phyloP scores from a whole-genome alignment of 768 basidiomycete species.

The Thelephora aurantiotincta region DNA sequence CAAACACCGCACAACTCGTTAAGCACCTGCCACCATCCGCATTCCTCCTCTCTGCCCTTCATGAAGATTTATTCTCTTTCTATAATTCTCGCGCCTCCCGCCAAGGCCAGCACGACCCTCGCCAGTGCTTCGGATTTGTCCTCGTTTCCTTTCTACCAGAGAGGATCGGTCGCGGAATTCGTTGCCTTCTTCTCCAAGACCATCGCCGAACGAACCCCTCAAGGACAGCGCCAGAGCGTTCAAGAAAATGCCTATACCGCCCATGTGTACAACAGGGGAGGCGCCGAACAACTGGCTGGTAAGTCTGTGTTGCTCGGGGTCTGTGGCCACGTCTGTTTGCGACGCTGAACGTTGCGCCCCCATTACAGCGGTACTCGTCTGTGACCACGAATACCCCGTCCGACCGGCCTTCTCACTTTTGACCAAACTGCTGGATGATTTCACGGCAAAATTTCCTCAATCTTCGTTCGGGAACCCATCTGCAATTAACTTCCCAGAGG shows the following conservation, averaged over 20 bases:
- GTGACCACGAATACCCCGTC: constrained; percentile 93
- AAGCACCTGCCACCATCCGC: neutral
- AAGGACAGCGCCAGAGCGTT: constrained; percentile 85
- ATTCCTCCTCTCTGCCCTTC: constrained; percentile 7
- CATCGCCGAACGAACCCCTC: constrained; percentile 74
- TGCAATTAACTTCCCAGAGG: constrained; percentile 63
- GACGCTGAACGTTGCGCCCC: constrained; percentile 3
- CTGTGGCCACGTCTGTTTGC: neutral
- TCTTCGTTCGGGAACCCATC: constrained; percentile 50
- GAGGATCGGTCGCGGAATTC: constrained; percentile 79
- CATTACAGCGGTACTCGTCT: constrained; percentile 69
- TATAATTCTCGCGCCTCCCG: constrained; percentile 52
- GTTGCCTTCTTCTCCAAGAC: constrained; percentile 91
- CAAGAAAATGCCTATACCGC: constrained; percentile 90
- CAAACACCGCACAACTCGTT: neutral
- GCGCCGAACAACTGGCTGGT: constrained; percentile 80
- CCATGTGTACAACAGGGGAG: constrained; percentile 85
- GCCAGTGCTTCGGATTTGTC: constrained; percentile 66
- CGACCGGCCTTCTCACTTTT: constrained; percentile 93
- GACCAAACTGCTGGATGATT: constrained; percentile 88
- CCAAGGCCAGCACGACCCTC: constrained; percentile 49
- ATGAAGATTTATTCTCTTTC: constrained; percentile 89
- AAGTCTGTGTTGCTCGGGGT: constrained; percentile 12
- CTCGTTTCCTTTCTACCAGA: constrained; percentile 90
- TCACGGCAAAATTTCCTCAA: constrained; percentile 65